Conservation (phyloP, 2,329 filamentous ascomycete species). For the Emmonsiellopsis sp. region DNA sequence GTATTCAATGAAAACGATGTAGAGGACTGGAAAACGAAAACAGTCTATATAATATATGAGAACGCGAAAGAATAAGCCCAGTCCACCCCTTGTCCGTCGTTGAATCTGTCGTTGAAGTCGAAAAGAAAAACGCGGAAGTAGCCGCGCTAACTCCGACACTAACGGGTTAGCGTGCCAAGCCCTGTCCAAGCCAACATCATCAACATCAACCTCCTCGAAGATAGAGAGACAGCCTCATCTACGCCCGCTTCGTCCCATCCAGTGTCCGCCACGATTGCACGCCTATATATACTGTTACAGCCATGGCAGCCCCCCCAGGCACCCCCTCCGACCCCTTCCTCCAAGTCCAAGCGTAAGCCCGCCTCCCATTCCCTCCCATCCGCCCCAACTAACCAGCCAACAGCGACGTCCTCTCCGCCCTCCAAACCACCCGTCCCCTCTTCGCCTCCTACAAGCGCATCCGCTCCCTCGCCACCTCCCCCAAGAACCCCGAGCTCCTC, state of each 20-base stretch:
- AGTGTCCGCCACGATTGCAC: no score
- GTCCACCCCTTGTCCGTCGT: neutral
- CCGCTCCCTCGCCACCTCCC: constrained; percentile 66
- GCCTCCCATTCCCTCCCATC: constrained; percentile 6
- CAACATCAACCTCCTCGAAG: neutral
- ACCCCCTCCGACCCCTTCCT: constrained; percentile 33
- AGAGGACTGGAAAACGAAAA: neutral
- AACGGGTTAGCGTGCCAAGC: no score
- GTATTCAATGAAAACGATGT: neutral
- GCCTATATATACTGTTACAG: neutral
- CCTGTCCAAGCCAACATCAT: constrained; percentile 1
- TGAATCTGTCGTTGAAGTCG: no score
- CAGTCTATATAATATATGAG: neutral
- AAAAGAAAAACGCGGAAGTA: no score
- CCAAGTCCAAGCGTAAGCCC: constrained; percentile 37
- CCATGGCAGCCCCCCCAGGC: constrained; percentile 22
- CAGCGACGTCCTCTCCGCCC: constrained; percentile 80
- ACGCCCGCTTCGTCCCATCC: no score
- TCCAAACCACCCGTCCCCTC: constrained; percentile 70
- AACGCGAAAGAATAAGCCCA: neutral
- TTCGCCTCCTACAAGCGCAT: constrained; percentile 96
- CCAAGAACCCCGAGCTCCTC: constrained; percentile 59
- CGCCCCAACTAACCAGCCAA: constrained; percentile 1
- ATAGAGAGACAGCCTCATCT: no score
- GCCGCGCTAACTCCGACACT: no score